These are phyloP conservation scores for Sporothrix humicola DNA, from an alignment of 2,329 filamentous ascomycete genomes.

Conservation along the genomic window DNA sequence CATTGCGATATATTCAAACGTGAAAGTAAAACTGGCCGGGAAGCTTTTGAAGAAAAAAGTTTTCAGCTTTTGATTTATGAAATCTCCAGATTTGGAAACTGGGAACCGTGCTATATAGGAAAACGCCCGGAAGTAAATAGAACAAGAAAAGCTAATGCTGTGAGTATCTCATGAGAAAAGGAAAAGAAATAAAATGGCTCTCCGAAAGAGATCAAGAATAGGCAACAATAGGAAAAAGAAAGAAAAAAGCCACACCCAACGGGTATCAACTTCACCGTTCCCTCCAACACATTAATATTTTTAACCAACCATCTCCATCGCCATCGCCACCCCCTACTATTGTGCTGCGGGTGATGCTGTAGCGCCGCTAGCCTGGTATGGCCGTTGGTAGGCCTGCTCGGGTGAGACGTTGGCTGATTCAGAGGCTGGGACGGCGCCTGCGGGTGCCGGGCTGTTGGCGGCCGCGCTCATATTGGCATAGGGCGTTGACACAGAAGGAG, in stretches of 20 bases:
- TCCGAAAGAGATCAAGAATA: background rate
- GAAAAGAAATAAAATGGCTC: background rate
- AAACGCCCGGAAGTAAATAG: background rate
- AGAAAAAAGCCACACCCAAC: no score
- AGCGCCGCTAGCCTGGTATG: background rate
- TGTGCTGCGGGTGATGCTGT: background rate
- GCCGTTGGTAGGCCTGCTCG: constrained; percentile 7
- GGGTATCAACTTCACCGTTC: background rate
- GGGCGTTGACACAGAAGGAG: background rate
- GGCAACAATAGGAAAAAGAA: background rate
- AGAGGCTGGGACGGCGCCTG: background rate
- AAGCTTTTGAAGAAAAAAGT: no score
- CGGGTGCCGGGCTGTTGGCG: background rate
- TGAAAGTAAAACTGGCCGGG: background rate
- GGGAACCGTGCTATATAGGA: background rate
- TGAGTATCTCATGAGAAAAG: background rate
- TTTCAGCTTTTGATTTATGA: background rate
- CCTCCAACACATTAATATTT: background rate
- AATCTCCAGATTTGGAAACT: background rate
- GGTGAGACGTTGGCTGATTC: background rate
- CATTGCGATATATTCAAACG: background rate
- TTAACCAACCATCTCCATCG: background rate
- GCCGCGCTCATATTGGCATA: background rate
- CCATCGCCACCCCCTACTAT: background rate
- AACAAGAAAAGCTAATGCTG: background rate